Conservation (phyloP, 2,329 filamentous ascomycete genomes). For the Calonectria henricotiae region DNA sequence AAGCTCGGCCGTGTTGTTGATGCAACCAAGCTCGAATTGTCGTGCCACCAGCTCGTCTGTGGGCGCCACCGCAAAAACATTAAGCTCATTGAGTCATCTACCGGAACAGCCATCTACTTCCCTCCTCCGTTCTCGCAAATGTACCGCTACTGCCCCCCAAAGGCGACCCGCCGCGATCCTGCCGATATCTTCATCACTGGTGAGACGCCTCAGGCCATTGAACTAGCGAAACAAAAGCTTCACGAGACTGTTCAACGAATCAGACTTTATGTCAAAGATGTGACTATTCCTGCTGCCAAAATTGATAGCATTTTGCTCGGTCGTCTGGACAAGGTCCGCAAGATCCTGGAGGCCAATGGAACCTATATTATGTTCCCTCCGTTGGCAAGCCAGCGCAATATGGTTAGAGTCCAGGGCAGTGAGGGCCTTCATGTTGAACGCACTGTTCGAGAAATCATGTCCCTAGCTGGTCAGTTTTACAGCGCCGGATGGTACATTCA, state of each 20-base stretch:
- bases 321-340: constrained; percentile 95
- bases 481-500: constrained; percentile 97
- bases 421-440: constrained; percentile 96
- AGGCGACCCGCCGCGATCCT: constrained; percentile 85
- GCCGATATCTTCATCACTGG: constrained; percentile 97
- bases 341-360: constrained; percentile 97
- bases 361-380: constrained; percentile 95
- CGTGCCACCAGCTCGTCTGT: constrained; percentile 92
- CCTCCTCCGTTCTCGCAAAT: constrained; percentile 93
- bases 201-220: constrained; percentile 86
- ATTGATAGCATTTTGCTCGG: constrained; percentile 94
- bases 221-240: constrained; percentile 91
- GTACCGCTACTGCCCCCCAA: constrained; percentile 90
- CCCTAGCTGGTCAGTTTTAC: constrained; percentile 96
- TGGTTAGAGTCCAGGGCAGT: constrained; percentile 91
- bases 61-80: constrained; percentile 97
- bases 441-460: constrained; percentile 96
- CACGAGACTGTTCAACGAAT: constrained; percentile 87
- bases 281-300: constrained; percentile 90
- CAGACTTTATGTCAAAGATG: constrained; percentile 92
- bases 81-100: constrained; percentile 96
- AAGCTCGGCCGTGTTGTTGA: constrained; percentile 84
- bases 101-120: constrained; percentile 98
- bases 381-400: constrained; percentile 86
- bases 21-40: constrained; percentile 85